Base-by-base conservation (phyloP, 164 flowering plant genomes). In the Magnolia kwangsiensis region DNA sequence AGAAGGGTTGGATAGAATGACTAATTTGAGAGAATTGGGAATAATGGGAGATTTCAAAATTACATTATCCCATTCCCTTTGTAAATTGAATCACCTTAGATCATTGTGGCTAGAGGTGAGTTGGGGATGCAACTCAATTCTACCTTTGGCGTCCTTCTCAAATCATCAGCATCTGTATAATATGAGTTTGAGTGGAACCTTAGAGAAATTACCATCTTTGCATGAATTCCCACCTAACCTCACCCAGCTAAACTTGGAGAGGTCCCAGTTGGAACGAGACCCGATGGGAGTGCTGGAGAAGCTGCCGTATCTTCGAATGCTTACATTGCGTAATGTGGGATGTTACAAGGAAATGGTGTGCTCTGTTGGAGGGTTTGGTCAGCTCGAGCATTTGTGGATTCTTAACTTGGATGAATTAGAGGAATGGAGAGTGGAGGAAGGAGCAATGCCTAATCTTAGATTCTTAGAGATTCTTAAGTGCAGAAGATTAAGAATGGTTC, bases 401-500 rank as follows among this genome's bases (percentile, higher is more conserved):
- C 11, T 49, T 8, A 1, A 16, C 16, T 8, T 71, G 2, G 18
- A 5, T 5, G 2, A 3, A 16, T 69, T 71, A 49, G 8, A 45
- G 27, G 73, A 50, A 2, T 71, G 73, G 31, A 73, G 14, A 71
- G 23, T 50, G 11, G 61, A 49, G 5, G 16, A 50, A 51, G 73
- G 73, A 50, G 55, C 73, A 8, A 6, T 71, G 13, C 20, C 73
- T 1, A 49, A 51, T 7, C 73, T 50, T 16, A 49, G 20, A 49
- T 11, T 2, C 8, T 23, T 71, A 8, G 23, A 14, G 9, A 71
- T 50, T 4, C 2, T 6, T 10, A 75, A 51, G 45, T 84, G 84
- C 66, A 29, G 63, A 64, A 66, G 50, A 4, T 72, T 81, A 73
- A 78, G 73, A 64, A 76, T 67, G 78, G 70, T 84, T 27, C 83